Percentiles rank a stretch among this genome's conserved stretches.
Evolutionary conservation across 495 filamentous ascomycete species (phyloP).

Genomic region (Chlorociboria aeruginascens): DNA sequence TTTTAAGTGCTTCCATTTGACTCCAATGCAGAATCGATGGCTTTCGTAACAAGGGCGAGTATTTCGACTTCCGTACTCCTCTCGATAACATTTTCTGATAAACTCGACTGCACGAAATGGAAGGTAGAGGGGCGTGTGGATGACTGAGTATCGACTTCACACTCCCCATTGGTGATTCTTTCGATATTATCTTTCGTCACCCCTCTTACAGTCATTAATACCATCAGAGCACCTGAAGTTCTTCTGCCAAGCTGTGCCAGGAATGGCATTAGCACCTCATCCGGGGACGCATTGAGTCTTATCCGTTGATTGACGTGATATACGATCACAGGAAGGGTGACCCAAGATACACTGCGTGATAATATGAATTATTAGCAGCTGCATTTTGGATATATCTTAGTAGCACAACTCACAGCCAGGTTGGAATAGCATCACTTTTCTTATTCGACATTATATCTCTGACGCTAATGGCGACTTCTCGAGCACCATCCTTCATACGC

Average conservation of each 20-base stretch:
- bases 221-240: neutral
- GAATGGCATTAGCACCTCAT: constrained; percentile 4
- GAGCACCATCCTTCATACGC: constrained; percentile 7
- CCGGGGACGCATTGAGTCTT: constrained; percentile 1
- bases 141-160: neutral
- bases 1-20: neutral
- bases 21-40: constrained; percentile 4
- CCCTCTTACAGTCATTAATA: neutral
- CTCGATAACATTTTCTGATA: neutral
- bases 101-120: neutral
- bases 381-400: neutral
- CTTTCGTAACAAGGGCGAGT: constrained; percentile 4
- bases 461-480: constrained; percentile 3
- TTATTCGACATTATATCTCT: constrained; percentile 3
- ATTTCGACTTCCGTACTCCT: constrained; percentile 3
- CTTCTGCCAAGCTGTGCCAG: constrained; percentile 1
- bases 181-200: constrained; percentile 6
- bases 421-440: constrained; percentile 6
- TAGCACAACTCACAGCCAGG: constrained; percentile 1
- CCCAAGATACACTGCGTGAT: constrained; percentile 3
- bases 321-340: constrained; percentile 1
- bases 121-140: neutral
- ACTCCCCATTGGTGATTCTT: neutral
- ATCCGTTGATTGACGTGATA: constrained; percentile 4
- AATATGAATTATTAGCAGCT: too few relatives aligned